Evolutionary conservation across 768 basidiomycete species (phyloP), one percentile per base, ranked within the genome.

Genomic region (Lactifluus hygrophoroides): DNA sequence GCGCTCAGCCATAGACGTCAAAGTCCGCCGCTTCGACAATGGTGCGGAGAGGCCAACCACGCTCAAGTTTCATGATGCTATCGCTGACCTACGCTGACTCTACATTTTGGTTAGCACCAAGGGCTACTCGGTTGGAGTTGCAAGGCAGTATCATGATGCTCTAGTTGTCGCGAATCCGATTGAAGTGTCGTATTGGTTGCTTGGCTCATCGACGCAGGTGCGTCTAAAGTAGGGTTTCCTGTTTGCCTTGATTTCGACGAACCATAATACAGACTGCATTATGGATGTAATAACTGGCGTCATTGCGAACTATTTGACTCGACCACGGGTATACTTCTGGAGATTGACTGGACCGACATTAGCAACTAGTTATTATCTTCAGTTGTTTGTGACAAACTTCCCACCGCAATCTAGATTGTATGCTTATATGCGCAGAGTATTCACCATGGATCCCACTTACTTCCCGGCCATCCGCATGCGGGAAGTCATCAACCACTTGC

Each of bases 331-430:
- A 87, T 88, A 53, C 86, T 85, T 7, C 75, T 87, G 3, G 85
- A 88, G 68, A 86, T 85, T 0, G 86, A 87, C 85, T 87, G 85
- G 85, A 85, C 85, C 2, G 86, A 87, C 68, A 88, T 88, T 35
- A 83, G 84, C 79, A 64, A 30, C 64, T 53, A 2, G 23, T 21
- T 23, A 19, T 37, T 30, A 14, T 7, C 5, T 10, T 43, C 13
- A 19, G 9, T 19, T 30, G 42, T 19, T 23, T n/a, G 34, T 11
- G 11, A 10, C 23, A 5, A 19, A 38, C 54, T 54, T n/a, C 53
- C 23, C 32, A 0, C 4, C 3, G 17, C n/a, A 25, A 8, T 30
- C 21, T 34, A 84, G 83, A 88, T 67, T 87, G 86, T 69, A 87
- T 87, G 85, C 74, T 79, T 66, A 69, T 76, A 69, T 76, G 48